Evolutionary conservation across 1,139 yeast species (phyloP), one percentile per base, ranked within the genome.

Genomic region (Lipomyces yarrowii): DNA sequence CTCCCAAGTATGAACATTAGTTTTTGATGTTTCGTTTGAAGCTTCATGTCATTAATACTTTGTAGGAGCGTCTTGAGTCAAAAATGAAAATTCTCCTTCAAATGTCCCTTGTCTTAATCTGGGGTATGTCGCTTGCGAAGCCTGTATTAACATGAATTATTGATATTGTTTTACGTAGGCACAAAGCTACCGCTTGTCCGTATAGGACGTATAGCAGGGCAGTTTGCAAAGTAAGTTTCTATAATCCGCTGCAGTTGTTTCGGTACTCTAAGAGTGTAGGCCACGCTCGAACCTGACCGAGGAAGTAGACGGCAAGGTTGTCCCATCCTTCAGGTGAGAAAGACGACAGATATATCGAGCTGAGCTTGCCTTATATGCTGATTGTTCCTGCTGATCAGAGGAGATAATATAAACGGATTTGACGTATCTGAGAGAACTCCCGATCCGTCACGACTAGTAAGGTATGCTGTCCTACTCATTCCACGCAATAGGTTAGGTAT

Each of bases 151-250:
- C n/a, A 8, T 42, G 30, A 42, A 10, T n/a, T 18, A 18, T n/a
- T 42, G 48, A 42, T 10, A 6, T n/a, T 15, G 48, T 8, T 10
- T 30, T 6, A 15, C 2, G 11, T 51, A 65, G 68, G 68, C 6
- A 74, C 77, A 1, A 74, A 76, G 60, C 71, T 78, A 59, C 82
- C 82, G 1, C 75, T 80, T 48, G 78, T 80, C 18, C 73, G 83
- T 51, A 76, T 80, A 48, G 83, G 81, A 15, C 76, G 83, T 37
- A 79, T 81, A 65, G 83, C 83, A 2, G 83, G 83, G 21, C 83
- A 80, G 70, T 80, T 80, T 70, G 83, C 83, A 35, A 80, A 80
- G 72, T 69, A 65, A n/a, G 60, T n/a, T 10, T 23, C 18, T 42
- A 11, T 18, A n/a, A 7, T 42, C 42, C 6, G 33, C 42, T 21